phyloP scores from a whole-genome alignment of 768 basidiomycete species.

The Mycena metata region DNA sequence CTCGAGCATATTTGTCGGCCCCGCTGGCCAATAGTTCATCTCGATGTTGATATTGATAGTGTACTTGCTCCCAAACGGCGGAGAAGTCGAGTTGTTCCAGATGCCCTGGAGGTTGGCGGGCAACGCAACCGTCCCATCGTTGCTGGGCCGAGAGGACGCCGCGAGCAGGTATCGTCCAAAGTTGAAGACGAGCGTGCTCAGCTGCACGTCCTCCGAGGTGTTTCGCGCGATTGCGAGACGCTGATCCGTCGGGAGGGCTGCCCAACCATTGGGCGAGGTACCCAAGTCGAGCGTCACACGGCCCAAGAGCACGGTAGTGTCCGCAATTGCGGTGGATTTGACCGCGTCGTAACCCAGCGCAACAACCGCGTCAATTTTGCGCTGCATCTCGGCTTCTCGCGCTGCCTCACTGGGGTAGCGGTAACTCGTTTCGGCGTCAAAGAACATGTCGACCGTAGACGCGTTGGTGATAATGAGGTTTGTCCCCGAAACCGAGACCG shows the following conservation, averaged over 20 bases:
- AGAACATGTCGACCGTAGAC: conserved; percentile 25
- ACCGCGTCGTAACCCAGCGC: conserved; percentile 11
- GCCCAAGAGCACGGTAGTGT: conserved; percentile 6
- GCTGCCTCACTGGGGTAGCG: conserved; percentile 18
- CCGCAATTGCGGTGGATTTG: conserved; percentile 19
- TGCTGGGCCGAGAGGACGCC: conserved; percentile 18
- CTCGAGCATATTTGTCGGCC: conserved; percentile 24
- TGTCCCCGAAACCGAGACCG: conserved; percentile 3
- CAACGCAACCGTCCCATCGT: conserved; percentile 19
- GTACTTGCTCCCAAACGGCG: conserved; percentile 20
- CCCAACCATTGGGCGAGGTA: conserved; percentile 17
- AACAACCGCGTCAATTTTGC: conserved; percentile 17
- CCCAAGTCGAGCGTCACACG: conserved; percentile 22
- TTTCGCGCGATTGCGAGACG: conserved; percentile 13
- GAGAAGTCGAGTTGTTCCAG: conserved; percentile 12
- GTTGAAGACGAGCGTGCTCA: conserved; percentile 22
- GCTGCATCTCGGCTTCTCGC: conserved; percentile 22
- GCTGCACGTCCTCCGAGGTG: conserved; percentile 15
- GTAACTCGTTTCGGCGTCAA: conserved; percentile 23
- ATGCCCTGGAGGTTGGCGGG: conserved; percentile 23
- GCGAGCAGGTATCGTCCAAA: conserved; percentile 23
- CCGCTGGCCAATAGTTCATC: conserved; percentile 22
- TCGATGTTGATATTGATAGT: conserved; percentile 25
- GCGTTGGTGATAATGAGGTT: conserved; percentile 20
- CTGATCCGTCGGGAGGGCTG: conserved; percentile 13